phyloP scores from a whole-genome alignment of 352 stramenopile species.

The Phytophthora rubi region DNA sequence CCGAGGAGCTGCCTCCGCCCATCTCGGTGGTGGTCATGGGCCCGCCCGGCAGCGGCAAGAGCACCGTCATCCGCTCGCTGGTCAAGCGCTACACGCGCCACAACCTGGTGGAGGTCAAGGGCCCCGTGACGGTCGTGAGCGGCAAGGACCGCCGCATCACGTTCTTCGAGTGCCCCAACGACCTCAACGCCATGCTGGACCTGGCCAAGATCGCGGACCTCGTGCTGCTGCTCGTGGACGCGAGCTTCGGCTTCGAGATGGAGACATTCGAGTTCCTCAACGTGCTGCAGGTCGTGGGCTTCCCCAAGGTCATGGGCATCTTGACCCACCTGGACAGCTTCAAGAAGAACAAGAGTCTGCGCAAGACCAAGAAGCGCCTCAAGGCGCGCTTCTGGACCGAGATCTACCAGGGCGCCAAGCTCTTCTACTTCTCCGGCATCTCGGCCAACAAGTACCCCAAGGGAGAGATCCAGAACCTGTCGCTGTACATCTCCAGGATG shows the following conservation, averaged over 20 bases:
- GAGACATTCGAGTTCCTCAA: constrained; percentile 99
- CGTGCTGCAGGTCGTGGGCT: constrained; percentile 95
- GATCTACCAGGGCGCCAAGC: constrained; percentile 93
- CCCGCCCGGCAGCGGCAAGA: constrained; percentile 96
- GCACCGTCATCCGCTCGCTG: constrained; percentile 97
- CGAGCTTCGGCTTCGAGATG: constrained; percentile 99
- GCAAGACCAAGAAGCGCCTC: constrained; percentile 98
- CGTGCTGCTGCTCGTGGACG: constrained; percentile 98
- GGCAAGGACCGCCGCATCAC: constrained; percentile 98
- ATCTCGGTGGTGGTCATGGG: constrained; percentile 98
- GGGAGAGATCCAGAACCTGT: constrained; percentile 98
- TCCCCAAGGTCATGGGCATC: constrained; percentile 97
- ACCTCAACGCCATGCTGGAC: constrained; percentile 94
- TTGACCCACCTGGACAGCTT: constrained; percentile 99
- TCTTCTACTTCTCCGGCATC: constrained; percentile 98
- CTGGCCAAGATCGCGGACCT: constrained; percentile 99
- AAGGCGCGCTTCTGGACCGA: constrained; percentile 99
- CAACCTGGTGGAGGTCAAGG: constrained; percentile 96
- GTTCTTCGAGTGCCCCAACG: constrained; percentile 99
- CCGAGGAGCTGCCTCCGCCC: constrained; percentile 91
- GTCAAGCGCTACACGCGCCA: constrained; percentile 99
- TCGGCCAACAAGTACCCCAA: constrained; percentile 99
- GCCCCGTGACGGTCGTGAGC: constrained; percentile 98
- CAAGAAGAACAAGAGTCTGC: constrained; percentile 97
- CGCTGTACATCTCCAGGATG: constrained; percentile 96